Base-by-base conservation (phyloP, 345 rosid genomes). In the Gossypium sturtianum region DNA sequence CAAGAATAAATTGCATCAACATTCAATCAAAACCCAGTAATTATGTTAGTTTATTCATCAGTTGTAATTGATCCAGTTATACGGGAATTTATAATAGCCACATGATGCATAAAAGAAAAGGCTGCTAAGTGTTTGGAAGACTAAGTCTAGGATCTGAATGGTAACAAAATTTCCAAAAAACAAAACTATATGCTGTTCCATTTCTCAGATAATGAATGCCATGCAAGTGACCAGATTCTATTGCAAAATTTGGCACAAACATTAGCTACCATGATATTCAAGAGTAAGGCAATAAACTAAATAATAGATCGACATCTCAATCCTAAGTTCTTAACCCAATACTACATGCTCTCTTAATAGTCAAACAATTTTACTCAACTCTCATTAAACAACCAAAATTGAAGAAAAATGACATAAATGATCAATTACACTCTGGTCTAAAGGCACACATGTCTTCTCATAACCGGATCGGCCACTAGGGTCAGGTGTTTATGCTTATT, bases 1-100 rank as follows among this genome's bases (percentile, higher is more conserved):
- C 23, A 67, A 56, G 43, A 41, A 48, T 8, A 34, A 70, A 56
- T 41, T 56, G 65, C 38, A 71, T 71, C 74, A 71, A 71, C 52
- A 71, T 53, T 56, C 34, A 71, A 66, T 66, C 71, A 20, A 66
- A 20, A 8, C 22, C 34, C 12, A 19, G 53, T 19, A 12, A 22
- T 20, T 19, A 20, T 44, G 48, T 48, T n/a, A 20, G 38, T 49
- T 7, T 60, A 47, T 45, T 25, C 11, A 59, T 68, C 48, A 63
- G 48, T 63, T 29, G 11, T 7, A 62, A 29, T 16, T 16, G 11
- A 25, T 25, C 54, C 63, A 47, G 22, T 48, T 12, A 64, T n/a
- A 61, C 11, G 44, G 20, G 22, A 66, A n/a, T 12, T 66, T 66
- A 59, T 6, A 12, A 12, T 25, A 12, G 27, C n/a, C 41, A 60